Evolutionary conservation across 164 flowering plant genomes (phyloP), one percentile per base, ranked within the genome.

Genomic region (Paratinospora sagittata): DNA sequence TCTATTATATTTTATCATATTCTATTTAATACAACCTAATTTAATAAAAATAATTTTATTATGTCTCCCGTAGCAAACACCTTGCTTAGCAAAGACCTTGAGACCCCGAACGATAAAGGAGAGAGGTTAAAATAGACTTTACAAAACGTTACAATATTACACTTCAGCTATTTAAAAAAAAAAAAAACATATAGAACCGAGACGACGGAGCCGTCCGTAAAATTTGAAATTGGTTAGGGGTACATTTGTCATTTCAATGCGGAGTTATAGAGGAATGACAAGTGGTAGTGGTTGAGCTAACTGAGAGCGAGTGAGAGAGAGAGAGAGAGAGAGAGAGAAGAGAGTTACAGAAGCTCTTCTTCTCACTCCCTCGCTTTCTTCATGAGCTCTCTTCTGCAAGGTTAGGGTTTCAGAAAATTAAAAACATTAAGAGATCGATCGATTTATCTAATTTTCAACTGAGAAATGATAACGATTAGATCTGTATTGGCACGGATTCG

Each of bases 401-500:
- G 4, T 0, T 39, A 39, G 43, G 43, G 43, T 39, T 39, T 39
- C 43, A 7, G 43, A n/a, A n/a, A n/a, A n/a, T n/a, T n/a, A n/a
- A n/a, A n/a, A n/a, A n/a, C 43, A 3, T 11, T 11, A 11, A 39
- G 43, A 7, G 43, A 0, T 7, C 7, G 1, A 67, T 67, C 58
- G 23, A 45, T 67, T n/a, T 67, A 6, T 16, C 62, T 10, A 19
- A 27, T 27, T 41, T 16, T 66, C 52, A 57, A 67, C n/a, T 16
- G 23, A 52, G 43, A 62, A 34, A 78, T 78, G 83, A 27, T 77
- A 6, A 49, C 68, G 39, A 43, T 75, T 73, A 67, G 83, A 55
- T 73, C 73, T 23, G 55, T 80, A 26, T 73, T 52, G 14, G 60
- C 17, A 52, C 73, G 63, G 14, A 11, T 77, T 8, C 68, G 61